Percentiles rank a stretch among this genome's conserved stretches.
Conservation (phyloP, 2,329 filamentous ascomycete genomes). For the Hypoxylon sp. region DNA sequence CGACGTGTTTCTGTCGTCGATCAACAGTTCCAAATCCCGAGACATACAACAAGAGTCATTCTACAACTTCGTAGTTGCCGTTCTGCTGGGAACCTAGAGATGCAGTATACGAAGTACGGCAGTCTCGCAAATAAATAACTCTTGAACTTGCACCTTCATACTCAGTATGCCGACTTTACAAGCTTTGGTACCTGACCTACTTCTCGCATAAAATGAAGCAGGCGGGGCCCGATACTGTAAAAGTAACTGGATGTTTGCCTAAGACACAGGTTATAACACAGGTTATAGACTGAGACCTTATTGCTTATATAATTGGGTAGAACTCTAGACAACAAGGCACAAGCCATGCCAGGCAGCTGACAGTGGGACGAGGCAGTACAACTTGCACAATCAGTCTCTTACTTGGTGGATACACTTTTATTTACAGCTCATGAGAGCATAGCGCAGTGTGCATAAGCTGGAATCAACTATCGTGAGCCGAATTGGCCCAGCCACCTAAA, state of each 20-base stretch:
- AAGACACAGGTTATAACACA: neutral
- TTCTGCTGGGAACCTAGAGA: neutral
- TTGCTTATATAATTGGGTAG: neutral
- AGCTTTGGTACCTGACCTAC: neutral
- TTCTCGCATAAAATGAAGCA: neutral
- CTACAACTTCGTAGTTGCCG: neutral
- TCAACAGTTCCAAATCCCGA: neutral
- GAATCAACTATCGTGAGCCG: neutral
- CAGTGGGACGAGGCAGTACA: neutral
- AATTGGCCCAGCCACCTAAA: conserved; percentile 1
- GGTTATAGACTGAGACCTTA: neutral
- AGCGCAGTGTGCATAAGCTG: neutral
- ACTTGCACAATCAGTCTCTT: neutral
- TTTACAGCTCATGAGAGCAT: neutral
- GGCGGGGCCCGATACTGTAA: neutral
- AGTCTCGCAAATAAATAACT: neutral
- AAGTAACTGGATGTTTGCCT: neutral
- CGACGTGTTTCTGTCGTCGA: neutral
- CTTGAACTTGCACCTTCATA: neutral
- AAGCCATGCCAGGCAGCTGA: neutral
- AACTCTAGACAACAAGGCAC: neutral
- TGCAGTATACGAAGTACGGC: neutral
- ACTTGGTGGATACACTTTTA: neutral
- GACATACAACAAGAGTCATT: neutral
- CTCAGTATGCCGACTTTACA: neutral